Percentiles rank a stretch among this genome's conserved stretches.
Conservation (phyloP, 345 rosid species). For the Raphanus raphanistrum region DNA sequence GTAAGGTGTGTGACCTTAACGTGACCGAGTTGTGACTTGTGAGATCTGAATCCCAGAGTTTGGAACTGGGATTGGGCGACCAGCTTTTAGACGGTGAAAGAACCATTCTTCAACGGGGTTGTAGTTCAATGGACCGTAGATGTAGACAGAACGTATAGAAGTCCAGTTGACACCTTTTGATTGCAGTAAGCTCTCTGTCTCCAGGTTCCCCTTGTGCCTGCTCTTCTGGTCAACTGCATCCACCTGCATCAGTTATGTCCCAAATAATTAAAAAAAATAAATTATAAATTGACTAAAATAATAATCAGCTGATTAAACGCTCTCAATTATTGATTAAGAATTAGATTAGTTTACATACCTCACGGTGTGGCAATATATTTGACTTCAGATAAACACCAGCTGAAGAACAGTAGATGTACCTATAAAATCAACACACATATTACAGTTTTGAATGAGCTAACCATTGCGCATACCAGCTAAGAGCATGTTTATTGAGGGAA, state of each 20-base stretch:
- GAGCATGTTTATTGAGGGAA: too few species aligned
- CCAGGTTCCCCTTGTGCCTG: conserved; percentile 96
- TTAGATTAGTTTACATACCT: conserved; percentile 48
- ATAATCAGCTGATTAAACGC: not conserved
- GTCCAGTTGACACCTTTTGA: conserved; percentile 86
- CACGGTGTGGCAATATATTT: conserved; percentile 74
- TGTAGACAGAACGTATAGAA: conserved; percentile 88
- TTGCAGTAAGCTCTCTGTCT: conserved; percentile 65
- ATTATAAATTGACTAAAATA: not conserved
- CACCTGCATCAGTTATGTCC: conserved; percentile 38
- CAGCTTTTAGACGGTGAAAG: conserved; percentile 91
- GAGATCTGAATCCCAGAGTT: conserved; percentile 79
- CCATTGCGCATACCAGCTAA: not conserved
- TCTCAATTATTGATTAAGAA: conserved; percentile 7
- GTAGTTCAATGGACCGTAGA: conserved; percentile 94
- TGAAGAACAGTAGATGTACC: conserved; percentile 93
- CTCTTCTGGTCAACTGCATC: conserved; percentile 98
- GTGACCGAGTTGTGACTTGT: conserved; percentile 90
- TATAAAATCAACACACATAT: conserved; percentile 37
- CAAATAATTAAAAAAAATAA: too few species aligned
- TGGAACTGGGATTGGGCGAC: conserved; percentile 92
- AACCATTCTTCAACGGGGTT: conserved; percentile 99
- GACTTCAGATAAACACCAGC: conserved; percentile 95
- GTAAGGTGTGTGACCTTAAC: conserved; percentile 66
- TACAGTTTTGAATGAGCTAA: conserved; percentile 10